These are phyloP conservation scores for Deinandra increscens DNA, from an alignment of 129 eudicot genomes.

Conservation along the genomic window DNA sequence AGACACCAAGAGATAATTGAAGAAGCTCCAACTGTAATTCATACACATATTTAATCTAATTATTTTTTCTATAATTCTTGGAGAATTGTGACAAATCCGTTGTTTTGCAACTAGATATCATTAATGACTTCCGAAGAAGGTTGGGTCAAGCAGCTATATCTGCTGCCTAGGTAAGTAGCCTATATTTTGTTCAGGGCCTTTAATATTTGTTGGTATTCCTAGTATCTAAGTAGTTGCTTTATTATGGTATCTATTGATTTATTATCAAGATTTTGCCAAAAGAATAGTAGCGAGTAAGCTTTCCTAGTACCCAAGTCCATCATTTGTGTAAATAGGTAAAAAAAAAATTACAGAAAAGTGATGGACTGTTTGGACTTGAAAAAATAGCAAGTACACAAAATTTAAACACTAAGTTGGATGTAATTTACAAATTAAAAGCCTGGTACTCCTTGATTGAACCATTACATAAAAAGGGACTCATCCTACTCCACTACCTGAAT, in stretches of 20 bases:
- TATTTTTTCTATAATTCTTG: slow-evolving; percentile 11
- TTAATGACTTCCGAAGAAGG: slow-evolving; percentile 63
- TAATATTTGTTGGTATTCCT: slow-evolving; percentile 10
- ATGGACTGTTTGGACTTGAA: background rate
- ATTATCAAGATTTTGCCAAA: slow-evolving; percentile 2
- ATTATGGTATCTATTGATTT: background rate
- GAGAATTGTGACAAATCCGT: slow-evolving; percentile 25
- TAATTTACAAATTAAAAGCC: background rate
- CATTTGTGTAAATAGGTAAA: background rate
- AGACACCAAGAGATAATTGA: slow-evolving; percentile 98
- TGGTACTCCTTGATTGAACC: background rate
- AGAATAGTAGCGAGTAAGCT: background rate
- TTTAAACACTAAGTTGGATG: background rate
- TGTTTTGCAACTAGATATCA: slow-evolving; percentile 73
- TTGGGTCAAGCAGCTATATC: slow-evolving; percentile 95
- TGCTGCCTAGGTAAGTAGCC: slow-evolving; percentile 80
- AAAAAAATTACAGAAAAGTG: background rate
- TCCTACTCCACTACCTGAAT: too few species aligned
- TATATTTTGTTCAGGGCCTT: slow-evolving; percentile 3
- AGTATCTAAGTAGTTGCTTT: background rate
- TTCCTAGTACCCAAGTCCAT: background rate
- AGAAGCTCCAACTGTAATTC: slow-evolving; percentile 97
- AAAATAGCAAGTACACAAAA: background rate
- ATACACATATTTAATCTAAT: slow-evolving; percentile 14
- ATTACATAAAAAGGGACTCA: background rate